Base-by-base conservation (phyloP, 345 rosid genomes). In the Cardamine resedifolia region DNA sequence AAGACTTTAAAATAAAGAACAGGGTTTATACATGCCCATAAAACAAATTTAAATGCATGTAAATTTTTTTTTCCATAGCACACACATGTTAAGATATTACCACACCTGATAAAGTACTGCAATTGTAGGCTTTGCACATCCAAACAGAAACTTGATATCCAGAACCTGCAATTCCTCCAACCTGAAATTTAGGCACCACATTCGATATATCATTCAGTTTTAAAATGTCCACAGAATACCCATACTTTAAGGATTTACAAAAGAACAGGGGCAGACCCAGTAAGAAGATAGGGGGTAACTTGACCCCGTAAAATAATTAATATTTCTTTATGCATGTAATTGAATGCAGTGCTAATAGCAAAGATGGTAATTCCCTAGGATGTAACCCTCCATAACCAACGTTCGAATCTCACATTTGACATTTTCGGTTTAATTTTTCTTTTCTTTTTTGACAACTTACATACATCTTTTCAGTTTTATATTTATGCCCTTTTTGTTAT, bases 121-220 rank as follows among this genome's bases (percentile, higher is more conserved):
- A 69, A 96, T 90, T 36, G 98, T 96, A 60, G 99, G 99, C 77
- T 92, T 96, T 21, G 85, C 77, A 84, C 98, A 96, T 74, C 99
- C 98, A 78, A 77, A 86, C 23, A 91, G 85, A 84, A 96, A 96
- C 82, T 96, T 96, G 80, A 96, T 92, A 80, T 96, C 99, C 88
- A 96, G 77, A 58, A 96, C 99, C 78, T 96, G 98, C 78, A 96
- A 88, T 80, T 96, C 98, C 79, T 96, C 97, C 21, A 90, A 88
- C 94, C 99, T 95, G 72, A 82, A 85, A 70, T 58, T 30, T 6
- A 58, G 38, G 60, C 28, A 73, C 39, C 73, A 73, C 26, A 39
- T 12, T 57, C 66, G 49, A 21, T 56, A 55, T 27, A 69, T 34
- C 26, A 43, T 58, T 66, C 23, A 44, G n/a, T 45, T 52, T 27